phyloP scores from a whole-genome alignment of 208 protist species.

The Tritrichomonas musculus region DNA sequence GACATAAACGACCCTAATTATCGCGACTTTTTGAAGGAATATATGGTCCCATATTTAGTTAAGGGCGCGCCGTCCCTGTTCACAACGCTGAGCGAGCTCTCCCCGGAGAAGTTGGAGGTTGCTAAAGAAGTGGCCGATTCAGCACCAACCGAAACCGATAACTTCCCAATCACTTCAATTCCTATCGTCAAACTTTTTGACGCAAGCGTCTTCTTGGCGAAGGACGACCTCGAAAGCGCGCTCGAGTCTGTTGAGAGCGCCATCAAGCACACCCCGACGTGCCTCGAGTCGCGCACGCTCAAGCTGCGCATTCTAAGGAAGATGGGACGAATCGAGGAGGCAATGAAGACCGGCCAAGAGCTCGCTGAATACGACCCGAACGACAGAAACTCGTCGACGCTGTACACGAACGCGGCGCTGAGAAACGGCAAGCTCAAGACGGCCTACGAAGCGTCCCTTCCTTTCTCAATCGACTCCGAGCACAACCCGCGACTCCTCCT shows the following conservation, averaged over 20 bases:
- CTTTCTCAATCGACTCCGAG: background rate
- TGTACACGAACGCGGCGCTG: background rate
- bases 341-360: background rate
- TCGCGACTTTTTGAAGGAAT: background rate
- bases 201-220: background rate
- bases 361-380: background rate
- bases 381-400: background rate
- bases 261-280: background rate
- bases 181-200: background rate
- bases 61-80: background rate
- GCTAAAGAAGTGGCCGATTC: background rate
- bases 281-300: background rate
- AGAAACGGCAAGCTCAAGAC: background rate
- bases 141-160: too few relatives aligned
- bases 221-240: background rate
- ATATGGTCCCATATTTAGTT: background rate
- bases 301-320: background rate
- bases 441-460: background rate
- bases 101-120: background rate
- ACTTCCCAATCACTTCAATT: background rate
- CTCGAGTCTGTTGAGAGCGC: background rate
- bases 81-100: background rate
- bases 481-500: background rate
- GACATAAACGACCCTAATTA: background rate
- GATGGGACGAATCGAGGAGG: background rate